phyloP scores from a whole-genome alignment of 1,284 basidiomycete species.

The Porodaedalea pini region DNA sequence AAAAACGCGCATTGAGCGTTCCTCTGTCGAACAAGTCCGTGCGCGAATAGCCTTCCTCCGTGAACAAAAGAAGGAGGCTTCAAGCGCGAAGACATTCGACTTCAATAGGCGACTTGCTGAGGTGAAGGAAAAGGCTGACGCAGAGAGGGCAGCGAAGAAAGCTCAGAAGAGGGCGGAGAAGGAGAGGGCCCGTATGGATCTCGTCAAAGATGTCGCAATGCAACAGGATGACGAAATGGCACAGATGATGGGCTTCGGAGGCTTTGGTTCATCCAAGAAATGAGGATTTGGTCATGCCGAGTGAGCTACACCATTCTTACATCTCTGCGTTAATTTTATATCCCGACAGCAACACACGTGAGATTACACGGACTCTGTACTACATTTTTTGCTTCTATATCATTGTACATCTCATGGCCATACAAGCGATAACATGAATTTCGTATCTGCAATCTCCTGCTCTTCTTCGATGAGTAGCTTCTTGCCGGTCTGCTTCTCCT shows the following conservation, averaged over 20 bases:
- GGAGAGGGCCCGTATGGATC: slow-evolving; percentile 62
- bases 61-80: slow-evolving; percentile 77
- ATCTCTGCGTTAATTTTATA: slow-evolving; percentile 15
- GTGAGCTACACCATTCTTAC: background rate
- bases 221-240: slow-evolving; percentile 67
- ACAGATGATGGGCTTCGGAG: slow-evolving; percentile 89
- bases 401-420: slow-evolving; percentile 27
- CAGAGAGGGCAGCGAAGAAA: slow-evolving; percentile 65
- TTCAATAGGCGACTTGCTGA: slow-evolving; percentile 87
- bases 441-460: slow-evolving; percentile 82
- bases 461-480: slow-evolving; percentile 76
- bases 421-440: slow-evolving; percentile 71
- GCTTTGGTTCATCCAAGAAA: slow-evolving; percentile 83
- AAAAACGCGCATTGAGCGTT: slow-evolving; percentile 86
- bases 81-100: slow-evolving; percentile 84
- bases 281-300: slow-evolving; percentile 32
- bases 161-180: slow-evolving; percentile 68
- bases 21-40: slow-evolving; percentile 89
- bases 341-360: slow-evolving; percentile 11
- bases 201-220: slow-evolving; percentile 49
- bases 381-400: slow-evolving; percentile 22
- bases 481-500: slow-evolving; percentile 46
- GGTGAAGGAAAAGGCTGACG: slow-evolving; percentile 70
- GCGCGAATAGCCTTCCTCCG: slow-evolving; percentile 85
- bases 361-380: slow-evolving; percentile 12